Percentiles rank a stretch among this genome's conserved stretches.
phyloP scores from a whole-genome alignment of 163 green algal genomes.

The Chloroidium sp. region DNA sequence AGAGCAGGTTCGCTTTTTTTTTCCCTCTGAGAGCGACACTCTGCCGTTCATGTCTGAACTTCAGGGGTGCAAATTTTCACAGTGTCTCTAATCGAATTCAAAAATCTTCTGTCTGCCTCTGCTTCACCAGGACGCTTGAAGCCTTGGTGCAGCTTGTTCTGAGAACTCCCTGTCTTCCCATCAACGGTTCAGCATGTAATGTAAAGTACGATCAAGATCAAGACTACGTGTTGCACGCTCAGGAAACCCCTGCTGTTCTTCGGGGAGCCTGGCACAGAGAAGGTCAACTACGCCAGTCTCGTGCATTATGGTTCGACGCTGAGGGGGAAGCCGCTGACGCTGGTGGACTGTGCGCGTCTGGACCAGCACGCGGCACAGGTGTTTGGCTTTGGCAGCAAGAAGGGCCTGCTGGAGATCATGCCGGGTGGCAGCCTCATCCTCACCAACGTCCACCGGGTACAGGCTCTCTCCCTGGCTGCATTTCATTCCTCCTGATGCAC shows the following conservation, averaged over 20 bases:
- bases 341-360: conserved; percentile 32
- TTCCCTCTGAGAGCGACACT: too few relatives aligned
- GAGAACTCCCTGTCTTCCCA: background rate
- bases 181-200: background rate
- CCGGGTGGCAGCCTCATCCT: conserved; percentile 44
- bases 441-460: conserved; percentile 52
- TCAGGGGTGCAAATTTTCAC: conserved; percentile 7
- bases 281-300: conserved; percentile 58
- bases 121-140: background rate
- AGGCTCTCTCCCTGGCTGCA: background rate
- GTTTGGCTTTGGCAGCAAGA: conserved; percentile 41
- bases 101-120: background rate
- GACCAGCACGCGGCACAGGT: conserved; percentile 32
- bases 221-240: background rate
- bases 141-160: background rate
- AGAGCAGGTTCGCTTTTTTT: background rate
- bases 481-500: background rate
- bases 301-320: conserved; percentile 53
- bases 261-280: conserved; percentile 63
- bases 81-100: conserved; percentile 6
- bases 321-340: conserved; percentile 21
- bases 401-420: conserved; percentile 50
- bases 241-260: conserved; percentile 52
- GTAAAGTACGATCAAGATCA: background rate
- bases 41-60: too few relatives aligned